phyloP scores from a whole-genome alignment of 1,139 yeast species.

The Maudiozyma humilis region DNA sequence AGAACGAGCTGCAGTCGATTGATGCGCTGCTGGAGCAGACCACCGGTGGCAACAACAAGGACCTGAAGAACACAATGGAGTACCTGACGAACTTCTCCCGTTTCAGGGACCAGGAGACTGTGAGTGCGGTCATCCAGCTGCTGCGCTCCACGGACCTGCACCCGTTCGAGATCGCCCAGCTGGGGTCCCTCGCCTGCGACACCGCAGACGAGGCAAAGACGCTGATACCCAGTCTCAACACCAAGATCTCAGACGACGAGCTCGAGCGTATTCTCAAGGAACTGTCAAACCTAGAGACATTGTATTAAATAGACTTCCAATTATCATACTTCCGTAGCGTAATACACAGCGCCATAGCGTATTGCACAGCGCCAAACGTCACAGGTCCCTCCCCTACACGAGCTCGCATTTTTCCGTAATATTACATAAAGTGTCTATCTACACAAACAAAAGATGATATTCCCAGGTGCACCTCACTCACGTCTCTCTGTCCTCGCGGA shows the following conservation, averaged over 20 bases:
- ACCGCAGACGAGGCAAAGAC: conserved; percentile 97
- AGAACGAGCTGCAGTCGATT: conserved; percentile 30
- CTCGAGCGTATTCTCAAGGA: conserved; percentile 81
- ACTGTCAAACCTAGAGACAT: conserved; percentile 56
- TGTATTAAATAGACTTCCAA: conserved; percentile 29
- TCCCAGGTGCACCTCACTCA: too few relatives aligned
- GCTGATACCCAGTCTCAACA: conserved; percentile 74
- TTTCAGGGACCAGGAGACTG: conserved; percentile 85
- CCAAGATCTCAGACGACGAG: conserved; percentile 79
- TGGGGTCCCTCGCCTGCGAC: conserved; percentile 89
- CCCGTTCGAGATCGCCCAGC: conserved; percentile 93
- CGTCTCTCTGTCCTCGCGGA: conserved; percentile 19
- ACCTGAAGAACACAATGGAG: conserved; percentile 85
- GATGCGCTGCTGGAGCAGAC: conserved; percentile 31
- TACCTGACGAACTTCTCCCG: conserved; percentile 80
- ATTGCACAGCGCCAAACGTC: too few relatives aligned
- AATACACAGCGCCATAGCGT: too few relatives aligned
- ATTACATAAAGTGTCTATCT: too few relatives aligned
- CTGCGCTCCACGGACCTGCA: conserved; percentile 73
- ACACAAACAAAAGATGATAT: too few relatives aligned
- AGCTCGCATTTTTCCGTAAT: too few relatives aligned
- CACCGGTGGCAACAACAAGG: conserved; percentile 59
- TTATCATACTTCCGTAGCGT: too few relatives aligned
- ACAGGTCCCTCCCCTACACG: too few relatives aligned
- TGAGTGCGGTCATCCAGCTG: conserved; percentile 85